These are phyloP conservation scores for Backusella macrospora DNA, from an alignment of 192 early-diverging fungal species.

Conservation along the genomic window DNA sequence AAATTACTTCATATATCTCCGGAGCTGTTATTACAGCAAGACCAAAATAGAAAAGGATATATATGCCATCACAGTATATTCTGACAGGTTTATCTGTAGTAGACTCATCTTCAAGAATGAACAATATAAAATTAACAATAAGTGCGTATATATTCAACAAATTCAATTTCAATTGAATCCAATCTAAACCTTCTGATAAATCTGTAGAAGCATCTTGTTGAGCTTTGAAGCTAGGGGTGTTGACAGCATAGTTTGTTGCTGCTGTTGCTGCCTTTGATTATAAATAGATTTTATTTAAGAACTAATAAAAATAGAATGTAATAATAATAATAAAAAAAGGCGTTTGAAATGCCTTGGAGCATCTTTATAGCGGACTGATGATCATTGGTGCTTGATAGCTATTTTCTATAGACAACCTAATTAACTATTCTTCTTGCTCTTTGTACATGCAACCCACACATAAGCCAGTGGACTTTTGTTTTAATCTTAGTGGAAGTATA, in stretches of 20 bases:
- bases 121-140: not conserved
- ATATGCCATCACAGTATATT: slow-evolving; percentile 88
- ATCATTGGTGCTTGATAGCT: no score
- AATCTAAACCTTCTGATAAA: not conserved
- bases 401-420: no score
- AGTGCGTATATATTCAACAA: not conserved
- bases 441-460: no score
- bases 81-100: slow-evolving; percentile 73
- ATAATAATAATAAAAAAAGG: no score
- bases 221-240: slow-evolving; percentile 1
- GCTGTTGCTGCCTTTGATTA: no score
- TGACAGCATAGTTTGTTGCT: not conserved
- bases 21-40: slow-evolving; percentile 71
- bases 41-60: slow-evolving; percentile 83
- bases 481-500: no score
- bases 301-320: no score
- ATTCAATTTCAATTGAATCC: not conserved
- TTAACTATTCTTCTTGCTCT: no score
- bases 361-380: no score
- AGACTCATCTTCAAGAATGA: slow-evolving; percentile 34
- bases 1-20: slow-evolving; percentile 72
- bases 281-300: no score
- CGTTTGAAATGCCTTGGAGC: no score
- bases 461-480: no score
- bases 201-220: not conserved